Evolutionary conservation across 2,329 filamentous ascomycete species (phyloP).

Genomic region (Alternaria triticina): DNA sequence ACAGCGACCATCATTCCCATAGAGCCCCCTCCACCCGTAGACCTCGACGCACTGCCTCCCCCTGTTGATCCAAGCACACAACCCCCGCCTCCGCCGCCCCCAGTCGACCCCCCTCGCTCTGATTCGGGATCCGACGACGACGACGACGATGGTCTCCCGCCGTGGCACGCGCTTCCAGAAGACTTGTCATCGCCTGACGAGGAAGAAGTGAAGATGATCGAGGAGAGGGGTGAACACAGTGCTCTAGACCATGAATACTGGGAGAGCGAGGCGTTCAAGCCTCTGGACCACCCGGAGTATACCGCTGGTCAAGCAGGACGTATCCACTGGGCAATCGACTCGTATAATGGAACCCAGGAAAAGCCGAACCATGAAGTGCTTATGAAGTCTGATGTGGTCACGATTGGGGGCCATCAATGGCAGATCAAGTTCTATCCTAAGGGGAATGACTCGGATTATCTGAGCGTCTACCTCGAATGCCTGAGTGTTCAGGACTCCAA

Average conservation of each 20-base stretch:
- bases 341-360: conserved; percentile 66
- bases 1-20: conserved; percentile 19
- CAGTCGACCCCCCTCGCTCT: conserved; percentile 35
- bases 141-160: conserved; percentile 45
- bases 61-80: conserved; percentile 30
- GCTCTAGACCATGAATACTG: conserved; percentile 66
- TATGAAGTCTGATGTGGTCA: conserved; percentile 64
- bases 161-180: conserved; percentile 63
- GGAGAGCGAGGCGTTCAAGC: conserved; percentile 63
- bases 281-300: conserved; percentile 65
- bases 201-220: conserved; percentile 65
- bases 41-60: conserved; percentile 17
- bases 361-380: conserved; percentile 64
- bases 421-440: conserved; percentile 70
- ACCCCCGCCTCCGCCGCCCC: conserved; percentile 42
- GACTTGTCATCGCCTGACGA: conserved; percentile 63
- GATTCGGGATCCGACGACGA: conserved; percentile 45
- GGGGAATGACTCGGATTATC: conserved; percentile 63
- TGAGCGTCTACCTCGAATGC: conserved; percentile 68
- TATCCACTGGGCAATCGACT: conserved; percentile 65
- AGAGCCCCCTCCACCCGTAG: conserved; percentile 31
- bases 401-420: conserved; percentile 67
- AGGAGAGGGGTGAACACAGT: conserved; percentile 57
- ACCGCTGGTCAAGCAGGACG: conserved; percentile 60
- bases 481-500: conserved; percentile 52